phyloP scores from a whole-genome alignment of 176 grass and related monocot species.

The Ananas comosus region DNA sequence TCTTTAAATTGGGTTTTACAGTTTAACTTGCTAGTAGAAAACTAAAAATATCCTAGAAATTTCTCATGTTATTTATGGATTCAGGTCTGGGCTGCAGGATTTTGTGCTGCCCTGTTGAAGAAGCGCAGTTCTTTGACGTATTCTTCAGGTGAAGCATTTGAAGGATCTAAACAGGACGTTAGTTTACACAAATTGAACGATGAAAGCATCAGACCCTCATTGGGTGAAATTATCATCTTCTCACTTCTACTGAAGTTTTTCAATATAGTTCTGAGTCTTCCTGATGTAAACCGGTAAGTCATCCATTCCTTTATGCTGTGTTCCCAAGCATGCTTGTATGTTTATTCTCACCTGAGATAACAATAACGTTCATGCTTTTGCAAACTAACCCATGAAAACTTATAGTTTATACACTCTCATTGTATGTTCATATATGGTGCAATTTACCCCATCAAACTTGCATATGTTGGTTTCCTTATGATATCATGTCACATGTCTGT shows the following conservation, averaged over 20 bases:
- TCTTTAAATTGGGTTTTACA: not conserved
- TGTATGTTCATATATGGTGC: no score
- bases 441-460: no score
- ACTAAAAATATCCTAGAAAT: not conserved
- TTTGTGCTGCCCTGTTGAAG: conserved; percentile 79
- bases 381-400: no score
- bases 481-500: no score
- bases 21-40: not conserved
- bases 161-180: conserved; percentile 33
- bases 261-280: conserved; percentile 45
- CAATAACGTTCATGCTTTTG: no score
- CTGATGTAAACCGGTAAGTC: conserved; percentile 73
- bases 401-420: not conserved
- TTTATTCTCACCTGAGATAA: not conserved
- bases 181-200: conserved; percentile 30
- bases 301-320: conserved; percentile 6
- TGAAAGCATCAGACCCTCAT: conserved; percentile 28
- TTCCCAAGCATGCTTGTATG: not conserved
- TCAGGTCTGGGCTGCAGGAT: conserved; percentile 97
- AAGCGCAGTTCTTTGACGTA: conserved; percentile 45
- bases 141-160: conserved; percentile 29
- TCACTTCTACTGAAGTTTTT: conserved; percentile 66
- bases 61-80: conserved; percentile 29
- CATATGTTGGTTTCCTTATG: no score
- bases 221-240: conserved; percentile 61